phyloP scores from a whole-genome alignment of 1,139 yeast genomes.

The Kazachstania sp. region DNA sequence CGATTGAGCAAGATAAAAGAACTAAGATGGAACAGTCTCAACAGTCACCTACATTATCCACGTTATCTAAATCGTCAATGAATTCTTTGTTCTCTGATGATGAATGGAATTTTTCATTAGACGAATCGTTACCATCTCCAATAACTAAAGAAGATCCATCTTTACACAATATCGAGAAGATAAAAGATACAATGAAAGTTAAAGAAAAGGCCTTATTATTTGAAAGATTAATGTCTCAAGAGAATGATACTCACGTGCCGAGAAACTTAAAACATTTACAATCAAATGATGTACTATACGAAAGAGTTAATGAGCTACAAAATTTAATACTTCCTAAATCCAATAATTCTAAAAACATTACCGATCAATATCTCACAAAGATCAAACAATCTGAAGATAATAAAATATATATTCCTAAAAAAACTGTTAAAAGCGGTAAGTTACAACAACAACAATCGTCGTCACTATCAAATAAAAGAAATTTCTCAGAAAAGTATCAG shows the following conservation, averaged over 20 bases:
- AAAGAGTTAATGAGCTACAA: conserved; percentile 1
- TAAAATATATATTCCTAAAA: conserved; percentile 1
- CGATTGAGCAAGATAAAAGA: conserved; percentile 4
- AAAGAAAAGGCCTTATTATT: conserved; percentile 28
- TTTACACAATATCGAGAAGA: conserved; percentile 18
- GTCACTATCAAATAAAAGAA: not conserved
- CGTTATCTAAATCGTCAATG: conserved; percentile 20
- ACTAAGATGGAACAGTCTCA: not conserved
- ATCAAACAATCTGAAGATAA: not conserved
- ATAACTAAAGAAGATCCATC: conserved; percentile 8
- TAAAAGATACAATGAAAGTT: conserved; percentile 27
- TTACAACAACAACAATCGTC: not conserved
- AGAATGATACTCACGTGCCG: conserved; percentile 2
- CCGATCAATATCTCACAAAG: conserved; percentile 6
- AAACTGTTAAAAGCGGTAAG: not conserved
- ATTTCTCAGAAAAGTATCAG: not conserved
- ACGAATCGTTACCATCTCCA: conserved; percentile 8
- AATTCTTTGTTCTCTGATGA: conserved; percentile 25
- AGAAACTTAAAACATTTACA: not conserved
- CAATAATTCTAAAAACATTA: conserved; percentile 3
- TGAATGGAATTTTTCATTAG: conserved; percentile 19
- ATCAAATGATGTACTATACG: not conserved
- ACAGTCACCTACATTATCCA: conserved; percentile 12
- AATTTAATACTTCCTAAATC: conserved; percentile 2
- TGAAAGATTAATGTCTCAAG: conserved; percentile 21